Conservation (phyloP, 306 rosid genomes). For the Cicer arietinum region DNA sequence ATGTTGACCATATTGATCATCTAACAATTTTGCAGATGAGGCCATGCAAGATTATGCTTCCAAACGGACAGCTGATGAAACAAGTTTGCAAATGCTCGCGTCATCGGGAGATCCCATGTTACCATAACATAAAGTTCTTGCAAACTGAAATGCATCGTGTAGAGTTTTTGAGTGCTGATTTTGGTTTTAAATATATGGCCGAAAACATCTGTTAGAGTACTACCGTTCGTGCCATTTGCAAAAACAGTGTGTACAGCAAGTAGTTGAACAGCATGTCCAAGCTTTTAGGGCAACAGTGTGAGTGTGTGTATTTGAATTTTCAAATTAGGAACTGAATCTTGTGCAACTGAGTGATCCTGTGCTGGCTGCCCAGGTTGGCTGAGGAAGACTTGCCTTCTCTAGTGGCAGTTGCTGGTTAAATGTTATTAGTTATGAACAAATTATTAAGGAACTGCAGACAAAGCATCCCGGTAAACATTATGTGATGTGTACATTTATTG, state of each 20-base stretch:
- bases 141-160: conserved; percentile 46
- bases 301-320: conserved; percentile 66
- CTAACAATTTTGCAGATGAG: conserved; percentile 68
- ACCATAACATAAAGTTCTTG: conserved; percentile 56
- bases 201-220: conserved; percentile 49
- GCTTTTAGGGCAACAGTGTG: conserved; percentile 57
- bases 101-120: conserved; percentile 92
- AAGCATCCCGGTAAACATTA: conserved; percentile 53
- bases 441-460: conserved; percentile 52
- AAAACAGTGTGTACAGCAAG: conserved; percentile 77
- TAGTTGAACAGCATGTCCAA: conserved; percentile 59
- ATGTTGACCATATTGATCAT: conserved; percentile 34
- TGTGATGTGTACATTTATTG: conserved; percentile 55
- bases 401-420: conserved; percentile 91
- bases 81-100: conserved; percentile 72
- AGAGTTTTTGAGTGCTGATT: conserved; percentile 41
- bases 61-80: conserved; percentile 70
- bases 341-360: conserved; percentile 70
- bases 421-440: conserved; percentile 57
- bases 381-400: conserved; percentile 88
- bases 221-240: conserved; percentile 54
- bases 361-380: conserved; percentile 99
- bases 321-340: conserved; percentile 61
- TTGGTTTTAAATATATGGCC: conserved; percentile 47
- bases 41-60: conserved; percentile 69